Evolutionary conservation across 176 grass and related monocot genomes (phyloP).

Genomic region (Triticum turgidum): DNA sequence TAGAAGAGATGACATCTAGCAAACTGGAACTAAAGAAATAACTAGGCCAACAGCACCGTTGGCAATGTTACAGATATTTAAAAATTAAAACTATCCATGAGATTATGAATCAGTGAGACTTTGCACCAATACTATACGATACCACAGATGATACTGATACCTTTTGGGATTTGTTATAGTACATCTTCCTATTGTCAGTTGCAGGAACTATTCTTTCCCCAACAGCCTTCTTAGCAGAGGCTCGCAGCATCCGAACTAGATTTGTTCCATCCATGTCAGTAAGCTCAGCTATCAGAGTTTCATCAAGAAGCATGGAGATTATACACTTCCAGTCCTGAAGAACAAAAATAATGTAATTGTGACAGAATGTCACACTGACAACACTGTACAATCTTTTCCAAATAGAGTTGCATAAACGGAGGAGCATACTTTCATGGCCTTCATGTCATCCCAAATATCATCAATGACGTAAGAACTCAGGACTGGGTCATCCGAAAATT

Average conservation of each 20-base stretch:
- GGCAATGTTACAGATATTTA: neutral
- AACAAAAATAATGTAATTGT: constrained; percentile 20
- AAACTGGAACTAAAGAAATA: neutral
- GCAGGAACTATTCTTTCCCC: constrained; percentile 94
- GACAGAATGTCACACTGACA: constrained; percentile 11
- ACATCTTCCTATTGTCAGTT: constrained; percentile 80
- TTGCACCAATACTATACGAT: constrained; percentile 9
- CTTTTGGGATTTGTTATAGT: constrained; percentile 81
- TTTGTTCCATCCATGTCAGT: constrained; percentile 92
- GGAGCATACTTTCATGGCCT: constrained; percentile 81
- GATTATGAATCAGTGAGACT: neutral
- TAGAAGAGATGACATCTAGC: neutral
- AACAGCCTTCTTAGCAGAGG: constrained; percentile 92
- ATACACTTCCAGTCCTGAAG: constrained; percentile 93
- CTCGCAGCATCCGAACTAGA: constrained; percentile 80
- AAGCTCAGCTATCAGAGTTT: constrained; percentile 71
- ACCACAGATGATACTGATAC: constrained; percentile 26
- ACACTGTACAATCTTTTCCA: constrained; percentile 15
- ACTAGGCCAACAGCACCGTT: constrained; percentile 12
- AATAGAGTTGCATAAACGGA: neutral
- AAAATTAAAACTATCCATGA: constrained; percentile 17
- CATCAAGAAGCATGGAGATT: constrained; percentile 88
- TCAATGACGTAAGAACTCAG: constrained; percentile 97
- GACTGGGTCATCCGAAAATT: constrained; percentile 92
- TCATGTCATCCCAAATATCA: constrained; percentile 99